A percentile compares a stretch with the other conserved stretches of the same genome.
These are phyloP conservation scores for Fusarium palustre DNA, from an alignment of 2,329 filamentous ascomycete species.

Conservation along the genomic window DNA sequence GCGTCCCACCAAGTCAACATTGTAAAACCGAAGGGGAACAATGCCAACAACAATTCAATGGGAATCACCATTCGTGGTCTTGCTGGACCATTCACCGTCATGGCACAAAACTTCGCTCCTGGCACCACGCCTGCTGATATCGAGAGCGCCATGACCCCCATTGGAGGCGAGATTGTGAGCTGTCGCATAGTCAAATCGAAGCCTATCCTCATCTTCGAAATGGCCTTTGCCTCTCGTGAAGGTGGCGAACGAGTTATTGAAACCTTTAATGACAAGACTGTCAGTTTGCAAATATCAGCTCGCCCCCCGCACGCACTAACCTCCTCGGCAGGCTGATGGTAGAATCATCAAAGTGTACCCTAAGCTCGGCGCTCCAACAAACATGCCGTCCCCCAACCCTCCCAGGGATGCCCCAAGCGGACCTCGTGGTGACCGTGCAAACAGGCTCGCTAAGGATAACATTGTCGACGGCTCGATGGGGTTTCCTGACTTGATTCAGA, in stretches of 20 bases:
- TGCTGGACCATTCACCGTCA: constrained; percentile 76
- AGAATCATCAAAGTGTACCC: constrained; percentile 78
- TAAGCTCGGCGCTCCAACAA: constrained; percentile 62
- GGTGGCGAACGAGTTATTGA: constrained; percentile 80
- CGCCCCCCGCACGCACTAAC: neutral
- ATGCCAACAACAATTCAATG: constrained; percentile 41
- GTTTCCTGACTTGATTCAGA: constrained; percentile 63
- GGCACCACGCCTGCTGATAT: constrained; percentile 87
- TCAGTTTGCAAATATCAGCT: neutral
- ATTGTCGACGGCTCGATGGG: constrained; percentile 67
- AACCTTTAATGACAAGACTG: constrained; percentile 83
- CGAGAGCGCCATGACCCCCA: constrained; percentile 80
- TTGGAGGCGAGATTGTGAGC: constrained; percentile 75
- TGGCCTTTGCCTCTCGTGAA: constrained; percentile 77
- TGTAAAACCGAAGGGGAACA: constrained; percentile 29
- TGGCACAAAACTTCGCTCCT: constrained; percentile 84
- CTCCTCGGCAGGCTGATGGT: constrained; percentile 72
- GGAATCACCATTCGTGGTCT: constrained; percentile 80
- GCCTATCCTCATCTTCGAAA: constrained; percentile 81
- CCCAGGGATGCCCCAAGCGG: constrained; percentile 43
- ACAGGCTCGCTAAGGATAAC: constrained; percentile 50
- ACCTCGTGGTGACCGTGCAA: constrained; percentile 46
- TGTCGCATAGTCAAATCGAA: constrained; percentile 75
- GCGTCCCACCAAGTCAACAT: constrained; percentile 54
- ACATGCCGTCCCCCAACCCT: constrained; percentile 45